These are phyloP conservation scores for Scutellaria baicalensis DNA, from an alignment of 257 asterid genomes.

Conservation along the genomic window DNA sequence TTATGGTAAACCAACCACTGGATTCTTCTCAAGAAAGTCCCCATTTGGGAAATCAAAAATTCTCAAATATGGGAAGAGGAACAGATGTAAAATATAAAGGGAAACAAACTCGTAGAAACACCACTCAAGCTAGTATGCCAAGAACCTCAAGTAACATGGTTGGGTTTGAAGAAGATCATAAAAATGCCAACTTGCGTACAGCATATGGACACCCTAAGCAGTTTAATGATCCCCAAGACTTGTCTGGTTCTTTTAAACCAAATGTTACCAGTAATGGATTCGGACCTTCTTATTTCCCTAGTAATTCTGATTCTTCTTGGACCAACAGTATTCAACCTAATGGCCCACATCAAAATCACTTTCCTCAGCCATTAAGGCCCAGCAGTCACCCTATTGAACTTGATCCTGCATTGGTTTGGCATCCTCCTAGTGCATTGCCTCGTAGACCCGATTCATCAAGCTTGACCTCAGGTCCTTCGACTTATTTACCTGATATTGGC, in stretches of 20 bases:
- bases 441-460: constrained; percentile 22
- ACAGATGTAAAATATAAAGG: constrained; percentile 58
- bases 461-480: constrained; percentile 16
- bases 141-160: constrained; percentile 35
- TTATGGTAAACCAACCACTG: constrained; percentile 37
- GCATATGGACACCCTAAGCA: constrained; percentile 53
- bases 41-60: constrained; percentile 52
- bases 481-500: constrained; percentile 22
- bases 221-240: constrained; percentile 48
- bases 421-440: constrained; percentile 17
- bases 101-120: constrained; percentile 44
- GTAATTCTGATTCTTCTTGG: constrained; percentile 37
- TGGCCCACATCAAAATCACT: constrained; percentile 50
- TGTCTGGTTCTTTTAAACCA: constrained; percentile 33
- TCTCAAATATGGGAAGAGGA: constrained; percentile 64
- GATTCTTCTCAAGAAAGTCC: constrained; percentile 44
- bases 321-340: constrained; percentile 30
- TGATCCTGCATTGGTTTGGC: constrained; percentile 21
- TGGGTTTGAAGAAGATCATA: constrained; percentile 53
- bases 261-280: constrained; percentile 36
- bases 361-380: constrained; percentile 41
- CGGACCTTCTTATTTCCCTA: constrained; percentile 26
- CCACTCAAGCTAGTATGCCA: constrained; percentile 45
- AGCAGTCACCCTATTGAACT: constrained; percentile 36
- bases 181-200: constrained; percentile 37